Evolutionary conservation across 2,329 filamentous ascomycete genomes (phyloP), one percentile per base, ranked within the genome.

Genomic region (Sporothrix protearum): DNA sequence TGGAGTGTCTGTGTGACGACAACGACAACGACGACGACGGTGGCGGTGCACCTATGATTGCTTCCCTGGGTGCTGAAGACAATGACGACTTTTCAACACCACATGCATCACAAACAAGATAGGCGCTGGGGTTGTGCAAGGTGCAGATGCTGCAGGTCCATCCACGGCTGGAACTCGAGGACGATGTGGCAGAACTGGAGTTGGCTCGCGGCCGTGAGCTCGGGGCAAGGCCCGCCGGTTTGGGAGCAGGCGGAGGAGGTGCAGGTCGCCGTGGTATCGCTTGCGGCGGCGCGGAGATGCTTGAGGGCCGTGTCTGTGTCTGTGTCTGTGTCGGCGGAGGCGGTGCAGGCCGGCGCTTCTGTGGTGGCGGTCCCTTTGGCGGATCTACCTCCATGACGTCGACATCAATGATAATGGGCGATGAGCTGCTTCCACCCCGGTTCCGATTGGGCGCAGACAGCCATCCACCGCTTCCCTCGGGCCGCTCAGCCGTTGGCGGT

Each of bases 61-160:
- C 25, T 22, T 33, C 25, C 9, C 42, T 30, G 8, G 49, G 22
- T 2, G 59, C 22, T 3, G 39, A 25, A 28, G 63, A 22, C 63
- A 57, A 51, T 14, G 66, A 59, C 28, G 30, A 22, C 69, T 83
- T 80, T 76, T 85, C 81, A 10, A 77, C 78, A 10, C 83, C 84
- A 75, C 88, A 90, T 5, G 85, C 87, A 73, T 87, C 87, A 76
- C 88, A 90, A 75, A 80, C 84, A 33, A 86, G 79, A 73, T 80
- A 86, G n/a, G 75, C 79, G 9, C 78, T 72, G 0, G 84, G 84
- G 75, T 90, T 90, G 71, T 84, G 81, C 28, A 89, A 79, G 0
- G 88, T 90, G 76, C 88, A 90, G 14, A 83, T 77, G 25, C 78
- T 77, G 75, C 88, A 90, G 10, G 80, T 81, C 88, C 88, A 90